Evolutionary conservation across 148 eudicot genomes (phyloP).

Genomic region (Simmondsia chinensis): DNA sequence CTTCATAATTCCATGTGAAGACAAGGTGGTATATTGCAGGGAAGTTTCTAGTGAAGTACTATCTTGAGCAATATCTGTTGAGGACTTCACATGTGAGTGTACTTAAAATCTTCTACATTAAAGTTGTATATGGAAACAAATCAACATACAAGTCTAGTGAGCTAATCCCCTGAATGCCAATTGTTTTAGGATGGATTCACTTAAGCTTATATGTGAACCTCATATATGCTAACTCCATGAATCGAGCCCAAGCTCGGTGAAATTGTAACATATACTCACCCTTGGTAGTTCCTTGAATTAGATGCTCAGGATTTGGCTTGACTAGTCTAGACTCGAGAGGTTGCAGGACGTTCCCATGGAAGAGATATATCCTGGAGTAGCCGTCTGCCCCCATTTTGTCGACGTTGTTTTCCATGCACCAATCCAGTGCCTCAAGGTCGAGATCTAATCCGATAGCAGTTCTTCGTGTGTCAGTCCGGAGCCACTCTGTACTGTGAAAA

Average conservation of each 20-base stretch:
- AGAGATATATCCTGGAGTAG: slow-evolving; percentile 60
- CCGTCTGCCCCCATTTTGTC: slow-evolving; percentile 57
- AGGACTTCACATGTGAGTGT: too few species aligned
- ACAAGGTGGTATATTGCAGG: slow-evolving; percentile 7
- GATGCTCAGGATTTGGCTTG: slow-evolving; percentile 31
- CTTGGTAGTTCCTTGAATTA: slow-evolving; percentile 22
- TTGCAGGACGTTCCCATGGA: slow-evolving; percentile 89
- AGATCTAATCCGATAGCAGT: slow-evolving; percentile 89
- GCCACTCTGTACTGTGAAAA: slow-evolving; percentile 84
- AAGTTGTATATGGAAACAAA: too few species aligned
- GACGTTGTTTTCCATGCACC: slow-evolving; percentile 85
- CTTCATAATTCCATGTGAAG: slow-evolving; percentile 21
- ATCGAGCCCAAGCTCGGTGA: too few species aligned
- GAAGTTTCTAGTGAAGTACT: slow-evolving; percentile 18
- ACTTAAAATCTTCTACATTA: too few species aligned
- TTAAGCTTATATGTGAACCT: too few species aligned
- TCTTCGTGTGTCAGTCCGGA: slow-evolving; percentile 67
- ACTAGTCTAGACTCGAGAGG: slow-evolving; percentile 58
- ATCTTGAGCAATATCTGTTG: slow-evolving; percentile 10
- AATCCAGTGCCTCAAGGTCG: slow-evolving; percentile 76
- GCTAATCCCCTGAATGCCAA: too few species aligned
- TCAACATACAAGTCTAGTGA: too few species aligned
- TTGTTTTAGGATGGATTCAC: too few species aligned
- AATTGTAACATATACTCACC: too few species aligned
- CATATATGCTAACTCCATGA: too few species aligned